A percentile compares a stretch with the other conserved stretches of the same genome.
Conservation (phyloP, 345 rosid genomes). For the Bruguiera sexangula region DNA sequence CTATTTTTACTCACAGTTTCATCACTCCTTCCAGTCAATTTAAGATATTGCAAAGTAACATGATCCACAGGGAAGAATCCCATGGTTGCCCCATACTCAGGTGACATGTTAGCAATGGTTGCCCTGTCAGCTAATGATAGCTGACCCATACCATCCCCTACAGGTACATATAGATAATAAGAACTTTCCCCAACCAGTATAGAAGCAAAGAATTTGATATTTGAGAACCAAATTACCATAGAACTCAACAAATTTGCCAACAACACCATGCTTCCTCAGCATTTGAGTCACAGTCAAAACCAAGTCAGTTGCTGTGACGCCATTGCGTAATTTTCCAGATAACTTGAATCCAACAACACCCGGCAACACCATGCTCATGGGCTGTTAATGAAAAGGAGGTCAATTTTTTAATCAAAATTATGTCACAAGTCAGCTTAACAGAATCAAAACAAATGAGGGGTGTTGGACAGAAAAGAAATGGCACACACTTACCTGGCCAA, state of each 20-base stretch:
- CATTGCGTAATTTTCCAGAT: conserved; percentile 72
- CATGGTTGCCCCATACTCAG: conserved; percentile 99
- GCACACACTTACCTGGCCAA: conserved; percentile 69
- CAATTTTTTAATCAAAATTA: conserved; percentile 7
- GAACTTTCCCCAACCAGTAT: neutral
- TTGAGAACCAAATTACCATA: conserved; percentile 55
- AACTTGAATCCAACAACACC: conserved; percentile 99
- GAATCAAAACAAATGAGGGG: too few relatives aligned
- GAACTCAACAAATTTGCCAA: conserved; percentile 98
- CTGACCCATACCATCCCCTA: conserved; percentile 92
- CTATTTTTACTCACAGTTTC: conserved; percentile 62
- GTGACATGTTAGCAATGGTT: conserved; percentile 98
- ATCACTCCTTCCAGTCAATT: conserved; percentile 95
- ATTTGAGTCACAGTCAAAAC: conserved; percentile 97
- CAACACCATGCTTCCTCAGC: conserved; percentile 98
- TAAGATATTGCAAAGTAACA: conserved; percentile 88
- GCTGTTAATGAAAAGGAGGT: conserved; percentile 43
- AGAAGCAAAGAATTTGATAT: conserved; percentile 1
- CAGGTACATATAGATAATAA: conserved; percentile 18
- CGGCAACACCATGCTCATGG: conserved; percentile 99
- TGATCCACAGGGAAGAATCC: conserved; percentile 99
- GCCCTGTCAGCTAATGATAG: conserved; percentile 98
- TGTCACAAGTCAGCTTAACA: neutral
- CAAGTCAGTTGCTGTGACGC: conserved; percentile 98
- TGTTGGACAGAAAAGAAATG: too few relatives aligned